Percentiles rank a stretch among this genome's conserved stretches.
Evolutionary conservation across 1,139 yeast genomes (phyloP).

Genomic region (Debaryomyces udenii): DNA sequence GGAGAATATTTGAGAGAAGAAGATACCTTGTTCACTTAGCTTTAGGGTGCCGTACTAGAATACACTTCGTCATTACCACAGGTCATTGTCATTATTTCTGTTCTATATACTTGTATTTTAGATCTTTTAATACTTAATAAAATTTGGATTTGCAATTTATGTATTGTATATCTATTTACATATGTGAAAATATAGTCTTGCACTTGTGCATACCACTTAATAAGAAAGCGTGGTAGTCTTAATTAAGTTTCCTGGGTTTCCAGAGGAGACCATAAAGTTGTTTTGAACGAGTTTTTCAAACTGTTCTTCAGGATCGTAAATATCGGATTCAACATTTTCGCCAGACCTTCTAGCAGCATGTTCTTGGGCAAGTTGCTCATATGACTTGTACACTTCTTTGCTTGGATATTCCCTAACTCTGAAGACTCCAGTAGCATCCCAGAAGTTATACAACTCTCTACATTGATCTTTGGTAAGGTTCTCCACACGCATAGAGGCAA

Average conservation of each 20-base stretch:
- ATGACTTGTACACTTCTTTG: constrained; percentile 30
- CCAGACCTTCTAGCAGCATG: constrained; percentile 17
- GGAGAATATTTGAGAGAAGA: constrained; percentile 98
- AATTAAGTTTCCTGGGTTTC: constrained; percentile 73
- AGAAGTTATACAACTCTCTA: constrained; percentile 53
- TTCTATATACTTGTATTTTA: constrained; percentile 9
- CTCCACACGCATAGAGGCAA: constrained; percentile 50
- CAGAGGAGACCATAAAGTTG: constrained; percentile 71
- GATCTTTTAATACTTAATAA: constrained; percentile 8
- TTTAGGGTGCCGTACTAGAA: constrained; percentile 3
- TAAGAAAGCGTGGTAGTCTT: constrained; percentile 35
- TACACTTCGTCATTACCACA: constrained; percentile 1
- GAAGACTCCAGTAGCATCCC: constrained; percentile 58
- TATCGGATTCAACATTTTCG: constrained; percentile 19
- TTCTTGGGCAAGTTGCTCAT: constrained; percentile 21
- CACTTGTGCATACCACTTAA: too few species aligned
- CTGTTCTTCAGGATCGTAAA: constrained; percentile 26
- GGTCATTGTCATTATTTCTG: constrained; percentile 8
- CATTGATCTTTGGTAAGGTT: constrained; percentile 60
- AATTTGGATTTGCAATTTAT: constrained; percentile 2
- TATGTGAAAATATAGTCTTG: constrained; percentile 1
- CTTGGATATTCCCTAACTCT: constrained; percentile 44
- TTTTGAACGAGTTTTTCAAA: constrained; percentile 48
- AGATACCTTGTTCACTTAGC: constrained; percentile 85
- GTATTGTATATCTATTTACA: constrained; percentile 12